A percentile compares a stretch with the other conserved stretches of the same genome.
Evolutionary conservation across 805 yeast genomes (phyloP).

Genomic region (Torulaspora delbrueckii): DNA sequence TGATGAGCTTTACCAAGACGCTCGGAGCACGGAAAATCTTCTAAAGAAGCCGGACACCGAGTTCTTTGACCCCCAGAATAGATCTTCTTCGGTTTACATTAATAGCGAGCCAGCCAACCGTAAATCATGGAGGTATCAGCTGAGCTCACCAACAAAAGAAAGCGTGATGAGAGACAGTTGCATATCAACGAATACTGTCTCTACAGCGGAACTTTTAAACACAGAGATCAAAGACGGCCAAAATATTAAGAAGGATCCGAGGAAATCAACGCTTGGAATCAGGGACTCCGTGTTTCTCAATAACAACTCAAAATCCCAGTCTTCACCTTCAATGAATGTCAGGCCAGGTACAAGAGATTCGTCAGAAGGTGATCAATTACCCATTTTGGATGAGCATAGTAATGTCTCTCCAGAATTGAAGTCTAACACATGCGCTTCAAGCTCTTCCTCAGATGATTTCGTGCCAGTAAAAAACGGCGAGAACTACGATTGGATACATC

Average conservation of each 20-base stretch:
- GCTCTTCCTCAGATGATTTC: conserved; percentile 31
- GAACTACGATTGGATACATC: conserved; percentile 30
- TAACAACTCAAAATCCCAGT: conserved; percentile 4
- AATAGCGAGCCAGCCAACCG: conserved; percentile 35
- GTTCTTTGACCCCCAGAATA: conserved; percentile 28
- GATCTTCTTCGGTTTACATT: conserved; percentile 33
- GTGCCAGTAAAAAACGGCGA: conserved; percentile 35
- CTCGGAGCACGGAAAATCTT: conserved; percentile 40
- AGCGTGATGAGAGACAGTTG: conserved; percentile 53
- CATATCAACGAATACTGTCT: conserved; percentile 74
- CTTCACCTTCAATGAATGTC: not conserved
- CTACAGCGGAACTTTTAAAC: conserved; percentile 76
- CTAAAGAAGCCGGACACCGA: conserved; percentile 23
- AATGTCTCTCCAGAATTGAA: conserved; percentile 8
- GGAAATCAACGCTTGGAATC: conserved; percentile 38
- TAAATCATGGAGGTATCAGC: conserved; percentile 56
- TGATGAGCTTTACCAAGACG: conserved; percentile 37
- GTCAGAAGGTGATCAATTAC: conserved; percentile 6
- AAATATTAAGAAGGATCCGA: conserved; percentile 40
- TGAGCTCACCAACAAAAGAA: conserved; percentile 35
- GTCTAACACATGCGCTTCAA: conserved; percentile 15
- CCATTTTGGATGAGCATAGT: conserved; percentile 16
- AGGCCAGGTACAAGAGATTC: conserved; percentile 3
- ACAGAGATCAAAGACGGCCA: conserved; percentile 69
- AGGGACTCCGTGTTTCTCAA: conserved; percentile 42